phyloP scores from a whole-genome alignment of 202 grass and related monocot genomes.

The Digitaria exilis region DNA sequence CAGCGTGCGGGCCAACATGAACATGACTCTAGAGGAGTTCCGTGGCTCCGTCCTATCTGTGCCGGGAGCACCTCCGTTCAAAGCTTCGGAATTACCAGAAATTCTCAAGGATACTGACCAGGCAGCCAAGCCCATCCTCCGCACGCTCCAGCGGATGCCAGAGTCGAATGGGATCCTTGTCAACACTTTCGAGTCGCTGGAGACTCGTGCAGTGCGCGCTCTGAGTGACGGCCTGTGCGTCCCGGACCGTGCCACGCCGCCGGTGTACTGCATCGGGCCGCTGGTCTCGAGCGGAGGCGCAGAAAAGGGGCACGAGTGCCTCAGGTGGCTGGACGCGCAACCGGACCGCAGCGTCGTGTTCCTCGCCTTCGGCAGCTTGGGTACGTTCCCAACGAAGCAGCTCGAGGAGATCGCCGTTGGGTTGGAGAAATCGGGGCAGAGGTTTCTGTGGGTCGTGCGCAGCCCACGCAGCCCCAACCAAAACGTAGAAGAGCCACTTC shows the following conservation, averaged over 20 bases:
- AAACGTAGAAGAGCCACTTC: neutral
- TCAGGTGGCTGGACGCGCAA: conserved; percentile 62
- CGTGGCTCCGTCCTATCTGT: conserved; percentile 19
- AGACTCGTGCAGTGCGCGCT: conserved; percentile 21
- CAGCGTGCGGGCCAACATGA: neutral
- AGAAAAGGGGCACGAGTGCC: conserved; percentile 36
- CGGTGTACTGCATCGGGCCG: conserved; percentile 65
- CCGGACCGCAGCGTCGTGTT: conserved; percentile 65
- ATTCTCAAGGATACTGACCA: neutral
- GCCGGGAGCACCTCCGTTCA: conserved; percentile 47
- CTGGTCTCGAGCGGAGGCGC: conserved; percentile 11
- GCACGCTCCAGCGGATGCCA: neutral
- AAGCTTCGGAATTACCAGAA: conserved; percentile 36
- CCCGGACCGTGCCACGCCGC: conserved; percentile 33
- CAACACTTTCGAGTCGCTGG: conserved; percentile 58
- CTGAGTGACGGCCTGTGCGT: conserved; percentile 53
- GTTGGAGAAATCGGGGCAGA: conserved; percentile 52
- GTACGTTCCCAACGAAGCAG: conserved; percentile 52
- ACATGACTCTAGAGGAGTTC: neutral
- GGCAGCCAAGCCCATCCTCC: neutral
- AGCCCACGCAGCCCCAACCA: neutral
- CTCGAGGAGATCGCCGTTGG: conserved; percentile 58
- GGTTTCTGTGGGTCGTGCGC: conserved; percentile 76
- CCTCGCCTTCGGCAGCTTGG: conserved; percentile 68
- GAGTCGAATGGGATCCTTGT: conserved; percentile 46